A percentile compares a stretch with the other conserved stretches of the same genome.
Conservation (phyloP, 1,284 basidiomycete species). For the Somion occarium region DNA sequence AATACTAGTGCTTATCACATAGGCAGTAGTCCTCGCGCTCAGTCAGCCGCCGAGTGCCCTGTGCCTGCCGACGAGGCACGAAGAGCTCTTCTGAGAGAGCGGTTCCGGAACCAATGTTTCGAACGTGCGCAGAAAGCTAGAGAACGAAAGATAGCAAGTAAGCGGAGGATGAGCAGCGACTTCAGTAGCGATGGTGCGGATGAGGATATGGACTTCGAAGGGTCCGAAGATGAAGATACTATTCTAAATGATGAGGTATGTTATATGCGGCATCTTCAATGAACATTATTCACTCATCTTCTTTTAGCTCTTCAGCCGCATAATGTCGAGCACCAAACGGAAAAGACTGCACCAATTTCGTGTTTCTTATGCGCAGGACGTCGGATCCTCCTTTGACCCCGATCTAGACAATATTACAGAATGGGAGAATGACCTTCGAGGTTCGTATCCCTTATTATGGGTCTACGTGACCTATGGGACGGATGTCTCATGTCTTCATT, state of each 20-base stretch:
- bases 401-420: slow-evolving; percentile 53
- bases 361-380: slow-evolving; percentile 59
- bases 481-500: neutral
- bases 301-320: slow-evolving; percentile 56
- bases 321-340: slow-evolving; percentile 47
- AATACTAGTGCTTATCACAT: neutral
- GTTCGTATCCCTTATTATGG: slow-evolving; percentile 20
- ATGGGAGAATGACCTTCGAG: slow-evolving; percentile 53
- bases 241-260: slow-evolving; percentile 61
- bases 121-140: slow-evolving; percentile 54
- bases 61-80: slow-evolving; percentile 22
- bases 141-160: slow-evolving; percentile 38
- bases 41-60: neutral
- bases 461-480: neutral
- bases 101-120: slow-evolving; percentile 56
- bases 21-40: too few relatives aligned
- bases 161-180: slow-evolving; percentile 29
- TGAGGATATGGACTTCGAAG: slow-evolving; percentile 46
- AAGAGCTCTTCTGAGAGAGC: slow-evolving; percentile 50
- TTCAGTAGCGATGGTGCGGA: slow-evolving; percentile 51
- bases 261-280: slow-evolving; percentile 4
- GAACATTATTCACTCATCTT: neutral
- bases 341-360: slow-evolving; percentile 48
- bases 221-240: slow-evolving; percentile 38
- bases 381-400: slow-evolving; percentile 71